Base-by-base conservation (phyloP, 1,139 yeast genomes). In the Candida sp. region DNA sequence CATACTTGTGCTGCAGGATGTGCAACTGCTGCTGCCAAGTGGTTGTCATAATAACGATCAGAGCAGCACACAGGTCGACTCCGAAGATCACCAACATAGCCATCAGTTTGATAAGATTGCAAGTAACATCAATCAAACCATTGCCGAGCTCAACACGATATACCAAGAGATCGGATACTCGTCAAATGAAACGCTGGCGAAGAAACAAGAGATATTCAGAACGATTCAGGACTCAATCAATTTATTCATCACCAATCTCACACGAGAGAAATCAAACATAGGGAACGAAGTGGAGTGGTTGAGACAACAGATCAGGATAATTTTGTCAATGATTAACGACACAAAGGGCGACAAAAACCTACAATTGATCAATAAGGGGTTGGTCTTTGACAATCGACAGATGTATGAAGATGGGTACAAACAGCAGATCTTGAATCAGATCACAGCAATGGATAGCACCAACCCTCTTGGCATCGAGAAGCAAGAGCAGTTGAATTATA, bases 281-380 rank as follows among this genome's bases (percentile, higher is more conserved):
- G 75, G 70, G 48, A 73, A 70, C 51, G 83, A 78, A 55, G 76
- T 81, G 60, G 80, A 75, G 49, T 77, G 82, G 81, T 63, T 77
- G 49, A 59, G 80, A 47, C 80, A 77, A 56, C 81, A 77, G 53
- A 70, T 77, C 30, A 61, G 69, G 42, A 63, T 76, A 5, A 74
- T 77, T 3, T 60, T 77, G 28, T 74, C 78, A 3, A 74, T 77
- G 73, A 60, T 76, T 3, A 68, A 75, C 52, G 83, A 78, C 50
- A 54, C 51, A 27, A 57, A 57, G 11, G 81, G 81, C 0, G 69
- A 63, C 2, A 62, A 61, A 17, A 51, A 56, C 26, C 57, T 77
- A 7, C 50, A 60, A 3, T 54, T 66, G 5, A 49, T 63, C 40
- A 66, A 68, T 44, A 62, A 74, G 48, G 78, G 78, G 1, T 54